Base-by-base conservation (phyloP, 192 early-diverging fungal species). In the Coemansia sp. region DNA sequence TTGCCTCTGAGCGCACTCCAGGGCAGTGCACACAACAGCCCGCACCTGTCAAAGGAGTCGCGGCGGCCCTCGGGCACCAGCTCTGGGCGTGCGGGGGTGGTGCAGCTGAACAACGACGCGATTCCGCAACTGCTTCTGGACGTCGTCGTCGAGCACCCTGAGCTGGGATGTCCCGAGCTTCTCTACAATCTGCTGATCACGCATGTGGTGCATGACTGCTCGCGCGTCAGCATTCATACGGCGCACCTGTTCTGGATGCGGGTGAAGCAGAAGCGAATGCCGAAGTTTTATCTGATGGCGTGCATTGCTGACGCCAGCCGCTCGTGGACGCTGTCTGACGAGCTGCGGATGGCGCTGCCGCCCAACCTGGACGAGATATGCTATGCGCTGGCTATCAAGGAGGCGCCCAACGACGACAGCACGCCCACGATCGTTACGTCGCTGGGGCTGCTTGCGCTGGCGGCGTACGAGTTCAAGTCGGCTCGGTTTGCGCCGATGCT, bases 161-260 rank as follows among this genome's bases (percentile, higher is more conserved):
- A 75, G 73, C 66, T 83, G 63, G 81, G 81, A 6, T 63, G 75
- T 61, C 62, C 75, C 6, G 81, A 83, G 69, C 81, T 83, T 35
- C 60, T 83, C 13, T 83, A 83, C 72, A 83, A 83, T 37, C 73
- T 83, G 67, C 67, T 83, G 45, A 83, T 83, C 59, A 83, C 68
- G 13, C 69, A 75, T 51, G 81, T 75, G 21, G 81, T 83, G 14
- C 81, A 78, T 61, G 81, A 83, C 69, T 83, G 72, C 64, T 75
- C 75, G 53, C 81, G 81, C 61, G 65, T 78, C n/a, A 69, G 75
- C 54, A 83, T 83, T 44, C 77, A 83, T 70, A 64, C 59, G 10
- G 72, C 81, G 40, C 81, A 74, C 60, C 31, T 83, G 46, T 78
- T 78, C 62, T 83, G 81, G 81, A 69, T 83, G 81, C 81, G 81